These are phyloP conservation scores for Cutaneotrichosporon sp. DNA, from an alignment of 1,284 basidiomycete species.

Conservation along the genomic window DNA sequence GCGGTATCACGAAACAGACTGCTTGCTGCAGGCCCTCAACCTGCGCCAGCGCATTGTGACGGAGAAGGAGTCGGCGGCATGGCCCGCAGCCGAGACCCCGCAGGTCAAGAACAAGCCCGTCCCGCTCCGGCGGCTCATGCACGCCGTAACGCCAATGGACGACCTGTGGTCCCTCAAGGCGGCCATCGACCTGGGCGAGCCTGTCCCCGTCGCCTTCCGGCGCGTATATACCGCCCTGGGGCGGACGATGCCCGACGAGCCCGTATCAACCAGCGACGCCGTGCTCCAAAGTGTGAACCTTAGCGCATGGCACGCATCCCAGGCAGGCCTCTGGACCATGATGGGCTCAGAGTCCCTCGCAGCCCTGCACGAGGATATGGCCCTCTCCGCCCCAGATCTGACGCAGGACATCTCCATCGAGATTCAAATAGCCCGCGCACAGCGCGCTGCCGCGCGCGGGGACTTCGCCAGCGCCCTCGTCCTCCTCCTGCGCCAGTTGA, in stretches of 20 bases:
- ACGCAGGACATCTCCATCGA: slow-evolving; percentile 9
- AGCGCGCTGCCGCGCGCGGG: slow-evolving; percentile 19
- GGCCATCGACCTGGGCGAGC: slow-evolving; percentile 45
- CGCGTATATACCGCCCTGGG: slow-evolving; percentile 34
- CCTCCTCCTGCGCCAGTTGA: slow-evolving; percentile 24
- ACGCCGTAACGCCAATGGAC: slow-evolving; percentile 32
- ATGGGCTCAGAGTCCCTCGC: slow-evolving; percentile 31
- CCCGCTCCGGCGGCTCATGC: slow-evolving; percentile 20
- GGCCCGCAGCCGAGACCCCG: slow-evolving; percentile 14
- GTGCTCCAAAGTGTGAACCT: slow-evolving; percentile 15
- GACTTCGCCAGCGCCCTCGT: slow-evolving; percentile 33
- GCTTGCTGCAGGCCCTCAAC: slow-evolving; percentile 41
- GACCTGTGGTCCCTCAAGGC: slow-evolving; percentile 43
- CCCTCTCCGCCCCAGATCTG: slow-evolving; percentile 4
- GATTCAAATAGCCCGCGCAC: slow-evolving; percentile 9
- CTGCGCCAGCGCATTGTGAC: slow-evolving; percentile 25
- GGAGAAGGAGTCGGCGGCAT: slow-evolving; percentile 19
- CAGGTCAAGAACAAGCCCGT: slow-evolving; percentile 22
- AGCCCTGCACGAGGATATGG: slow-evolving; percentile 25
- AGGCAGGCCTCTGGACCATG: slow-evolving; percentile 36
- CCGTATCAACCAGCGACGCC: slow-evolving; percentile 6
- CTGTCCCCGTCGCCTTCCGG: slow-evolving; percentile 36
- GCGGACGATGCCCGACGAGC: not conserved
- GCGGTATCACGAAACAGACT: slow-evolving; percentile 37
- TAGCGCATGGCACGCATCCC: slow-evolving; percentile 37